phyloP scores from a whole-genome alignment of 2,329 filamentous ascomycete genomes.

The Trichoderma sp. region DNA sequence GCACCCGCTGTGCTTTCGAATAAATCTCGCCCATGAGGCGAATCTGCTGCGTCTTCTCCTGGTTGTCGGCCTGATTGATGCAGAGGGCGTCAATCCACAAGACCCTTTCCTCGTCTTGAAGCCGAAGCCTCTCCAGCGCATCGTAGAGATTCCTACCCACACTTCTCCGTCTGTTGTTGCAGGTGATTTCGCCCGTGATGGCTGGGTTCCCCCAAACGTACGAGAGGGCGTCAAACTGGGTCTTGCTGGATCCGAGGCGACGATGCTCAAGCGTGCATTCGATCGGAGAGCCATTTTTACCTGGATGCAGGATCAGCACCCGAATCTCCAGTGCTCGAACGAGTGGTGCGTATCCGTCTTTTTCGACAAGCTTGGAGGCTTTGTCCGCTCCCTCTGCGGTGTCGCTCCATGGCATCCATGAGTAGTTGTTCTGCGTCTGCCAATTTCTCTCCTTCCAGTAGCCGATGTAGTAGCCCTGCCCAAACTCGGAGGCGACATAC shows the following conservation, averaged over 20 bases:
- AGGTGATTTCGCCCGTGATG: neutral
- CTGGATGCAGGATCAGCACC: neutral
- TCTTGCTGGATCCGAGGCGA: neutral
- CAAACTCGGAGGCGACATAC: neutral
- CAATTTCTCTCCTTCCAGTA: neutral
- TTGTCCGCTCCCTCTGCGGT: neutral
- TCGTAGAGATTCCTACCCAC: neutral
- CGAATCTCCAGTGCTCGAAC: neutral
- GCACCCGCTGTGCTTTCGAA: neutral
- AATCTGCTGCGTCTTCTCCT: neutral
- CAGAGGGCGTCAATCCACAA: neutral
- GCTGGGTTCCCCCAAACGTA: neutral
- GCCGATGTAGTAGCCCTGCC: neutral
- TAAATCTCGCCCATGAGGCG: neutral
- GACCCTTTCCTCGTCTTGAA: neutral
- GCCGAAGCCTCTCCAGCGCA: neutral
- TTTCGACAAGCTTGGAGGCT: neutral
- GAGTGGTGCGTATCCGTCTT: neutral
- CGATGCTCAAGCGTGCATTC: neutral
- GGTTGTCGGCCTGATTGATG: neutral
- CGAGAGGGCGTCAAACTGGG: neutral
- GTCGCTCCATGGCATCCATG: neutral
- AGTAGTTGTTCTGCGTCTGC: neutral
- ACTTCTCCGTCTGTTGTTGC: neutral
- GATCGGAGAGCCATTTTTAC: neutral